A percentile compares a stretch with the other conserved stretches of the same genome.
These are phyloP conservation scores for Galeopsis tetrahit DNA, from an alignment of 257 asterid species.

Conservation along the genomic window DNA sequence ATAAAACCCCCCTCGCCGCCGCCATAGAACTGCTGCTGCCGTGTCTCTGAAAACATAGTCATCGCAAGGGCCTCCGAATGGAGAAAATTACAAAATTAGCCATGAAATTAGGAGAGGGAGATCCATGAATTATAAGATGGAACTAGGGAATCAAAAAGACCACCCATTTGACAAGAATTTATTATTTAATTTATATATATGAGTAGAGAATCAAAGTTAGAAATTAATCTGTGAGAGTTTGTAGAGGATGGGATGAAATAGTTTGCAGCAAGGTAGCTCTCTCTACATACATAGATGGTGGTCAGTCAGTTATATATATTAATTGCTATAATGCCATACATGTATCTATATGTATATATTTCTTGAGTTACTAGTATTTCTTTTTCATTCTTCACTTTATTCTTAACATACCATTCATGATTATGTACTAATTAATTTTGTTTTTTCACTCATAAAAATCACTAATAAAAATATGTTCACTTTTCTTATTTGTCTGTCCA, in stretches of 20 bases:
- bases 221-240: constrained; percentile 82
- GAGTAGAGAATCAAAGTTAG: constrained; percentile 47
- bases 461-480: too few relatives aligned
- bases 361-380: background rate
- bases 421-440: constrained; percentile 30
- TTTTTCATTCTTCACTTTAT: constrained; percentile 41
- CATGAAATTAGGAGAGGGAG: constrained; percentile 39
- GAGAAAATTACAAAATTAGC: constrained; percentile 19
- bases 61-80: constrained; percentile 43
- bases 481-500: too few relatives aligned
- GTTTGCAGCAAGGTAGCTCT: constrained; percentile 37
- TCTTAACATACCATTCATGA: constrained; percentile 45
- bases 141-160: constrained; percentile 37
- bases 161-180: constrained; percentile 58
- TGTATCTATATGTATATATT: background rate
- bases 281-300: constrained; percentile 55
- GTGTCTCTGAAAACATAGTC: constrained; percentile 65
- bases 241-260: constrained; percentile 43
- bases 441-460: too few relatives aligned
- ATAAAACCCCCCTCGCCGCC: constrained; percentile 41
- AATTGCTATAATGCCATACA: constrained; percentile 33
- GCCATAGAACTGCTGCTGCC: constrained; percentile 40
- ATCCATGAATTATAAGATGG: constrained; percentile 40
- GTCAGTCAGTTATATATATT: constrained; percentile 58
- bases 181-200: background rate